These are phyloP conservation scores for Conoideocrella luteorostrata DNA, from an alignment of 2,329 filamentous ascomycete species.

Conservation along the genomic window DNA sequence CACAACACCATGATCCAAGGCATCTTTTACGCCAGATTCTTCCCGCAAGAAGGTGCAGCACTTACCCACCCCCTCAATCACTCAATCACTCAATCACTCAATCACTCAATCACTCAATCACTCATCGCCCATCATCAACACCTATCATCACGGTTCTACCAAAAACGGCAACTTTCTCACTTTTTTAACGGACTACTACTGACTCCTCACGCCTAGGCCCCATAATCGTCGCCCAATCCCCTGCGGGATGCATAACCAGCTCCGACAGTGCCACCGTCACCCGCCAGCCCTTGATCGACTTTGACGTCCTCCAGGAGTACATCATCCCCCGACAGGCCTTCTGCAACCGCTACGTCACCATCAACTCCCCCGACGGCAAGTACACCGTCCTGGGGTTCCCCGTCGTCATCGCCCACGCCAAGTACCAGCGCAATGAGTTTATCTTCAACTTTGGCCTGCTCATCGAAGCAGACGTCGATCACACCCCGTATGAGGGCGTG, in stretches of 20 bases:
- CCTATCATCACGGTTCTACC: too few relatives aligned
- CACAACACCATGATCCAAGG: slow-evolving; percentile 54
- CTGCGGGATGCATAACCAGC: slow-evolving; percentile 54
- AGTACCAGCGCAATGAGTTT: slow-evolving; percentile 89
- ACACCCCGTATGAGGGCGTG: slow-evolving; percentile 74
- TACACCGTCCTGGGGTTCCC: slow-evolving; percentile 83
- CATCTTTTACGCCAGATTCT: slow-evolving; percentile 65
- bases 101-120: too few relatives aligned
- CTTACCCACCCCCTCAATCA: background rate
- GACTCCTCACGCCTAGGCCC: slow-evolving; percentile 37
- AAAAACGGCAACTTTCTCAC: background rate
- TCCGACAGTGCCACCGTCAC: slow-evolving; percentile 21
- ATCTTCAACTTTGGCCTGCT: slow-evolving; percentile 97
- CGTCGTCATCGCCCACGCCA: slow-evolving; percentile 74
- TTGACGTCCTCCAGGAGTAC: slow-evolving; percentile 81
- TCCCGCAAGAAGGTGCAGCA: slow-evolving; percentile 57
- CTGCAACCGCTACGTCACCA: slow-evolving; percentile 82
- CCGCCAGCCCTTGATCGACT: slow-evolving; percentile 65
- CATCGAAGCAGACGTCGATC: slow-evolving; percentile 60
- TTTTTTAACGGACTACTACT: background rate
- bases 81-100: background rate
- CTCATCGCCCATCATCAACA: too few relatives aligned
- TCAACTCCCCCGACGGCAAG: slow-evolving; percentile 62
- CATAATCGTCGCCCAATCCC: slow-evolving; percentile 54
- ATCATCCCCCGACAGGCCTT: slow-evolving; percentile 93